Base-by-base conservation (phyloP, 805 yeast genomes). In the Saturnispora hagleri region DNA sequence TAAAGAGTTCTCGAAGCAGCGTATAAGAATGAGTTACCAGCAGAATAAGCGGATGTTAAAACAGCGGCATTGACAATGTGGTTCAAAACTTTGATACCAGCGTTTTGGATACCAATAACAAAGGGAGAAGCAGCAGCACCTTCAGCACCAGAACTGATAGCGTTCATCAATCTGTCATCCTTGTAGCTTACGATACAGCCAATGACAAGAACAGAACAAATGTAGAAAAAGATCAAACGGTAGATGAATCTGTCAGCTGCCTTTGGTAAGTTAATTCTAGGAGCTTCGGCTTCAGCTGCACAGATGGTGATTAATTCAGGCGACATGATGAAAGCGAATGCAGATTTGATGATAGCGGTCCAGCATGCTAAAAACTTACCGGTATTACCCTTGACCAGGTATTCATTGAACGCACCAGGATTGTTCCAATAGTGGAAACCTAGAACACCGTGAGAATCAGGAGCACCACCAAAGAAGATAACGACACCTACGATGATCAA, bases 81-180 rank as follows among this genome's bases (percentile, higher is more conserved):
- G 51, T 88, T 90, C 57, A 89, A 71, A 2, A 79, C 90, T 28
- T 65, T 63, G 57, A 88, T 86, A 48, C 78, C 73, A 17, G 88
- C 86, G 58, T 74, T 76, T 60, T 79, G 79, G 61, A 88, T 83
- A 51, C 95, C 96, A 63, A 87, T 82, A 50, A 87, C 91, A 61
- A 86, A 89, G 34, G 96, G 96, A 15, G 95, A 85, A 20, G 91
- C 91, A 45, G 83, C 79, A 5, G 95, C 93, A 56, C 81, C 79
- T 13, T 71, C 58, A 13, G 65, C 55, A 58, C 81, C 83, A 36
- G 71, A 68, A n/a, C 69, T 72, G 58, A 76, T 66, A 17, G 77
- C 78, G 46, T 58, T 58, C 58, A 77, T 67, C 48, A 75, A 67
- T 53, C 70, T 63, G 42, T 62, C 63, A 58, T 74, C 76, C 35